Evolutionary conservation across 768 basidiomycete genomes (phyloP), one percentile per base, ranked within the genome.

Genomic region (Rubroboletus satanas): DNA sequence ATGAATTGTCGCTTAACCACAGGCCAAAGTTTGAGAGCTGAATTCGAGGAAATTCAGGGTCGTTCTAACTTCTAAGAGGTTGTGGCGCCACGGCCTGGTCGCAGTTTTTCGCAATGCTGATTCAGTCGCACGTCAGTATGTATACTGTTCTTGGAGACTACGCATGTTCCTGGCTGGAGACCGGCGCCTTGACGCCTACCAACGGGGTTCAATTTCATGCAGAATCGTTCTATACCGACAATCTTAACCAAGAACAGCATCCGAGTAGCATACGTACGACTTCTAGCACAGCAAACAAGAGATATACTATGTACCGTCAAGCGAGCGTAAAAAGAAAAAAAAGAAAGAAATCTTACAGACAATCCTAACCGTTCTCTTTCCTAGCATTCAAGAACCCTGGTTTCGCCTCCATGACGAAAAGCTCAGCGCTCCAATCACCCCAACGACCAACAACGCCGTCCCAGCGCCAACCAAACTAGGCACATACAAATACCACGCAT

Each of bases 401-500:
- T 79, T 85, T 59, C 85, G 77, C 69, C 85, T 78, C 61, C 84
- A 86, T 75, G 71, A 63, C 28, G 88, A 88, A 66, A 92, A 82
- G 57, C 88, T 88, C 59, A 92, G 70, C 7, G 86, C 86, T 3
- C 89, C 88, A 21, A 91, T 84, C 35, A 88, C 84, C 0, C 87
- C 87, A 21, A 89, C 84, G 21, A 90, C 86, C 41, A 90, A 76
- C 52, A 92, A 65, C 42, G 90, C 90, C 21, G 89, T 90, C n/a
- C 89, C 90, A 26, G 89, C 90, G 9, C 90, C 90, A 7, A 92
- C 83, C 58, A 92, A 68, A 26, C 87, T 84, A 4, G 90, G 90
- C 38, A 92, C 73, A 56, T 89, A 88, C 46, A 91, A 62, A 62
- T 89, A 91, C 90, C 90, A 92, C 23, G 87, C 78, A 68, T 76